Base-by-base conservation (phyloP, 192 early-diverging fungal species). In the Linnemannia zychae region DNA sequence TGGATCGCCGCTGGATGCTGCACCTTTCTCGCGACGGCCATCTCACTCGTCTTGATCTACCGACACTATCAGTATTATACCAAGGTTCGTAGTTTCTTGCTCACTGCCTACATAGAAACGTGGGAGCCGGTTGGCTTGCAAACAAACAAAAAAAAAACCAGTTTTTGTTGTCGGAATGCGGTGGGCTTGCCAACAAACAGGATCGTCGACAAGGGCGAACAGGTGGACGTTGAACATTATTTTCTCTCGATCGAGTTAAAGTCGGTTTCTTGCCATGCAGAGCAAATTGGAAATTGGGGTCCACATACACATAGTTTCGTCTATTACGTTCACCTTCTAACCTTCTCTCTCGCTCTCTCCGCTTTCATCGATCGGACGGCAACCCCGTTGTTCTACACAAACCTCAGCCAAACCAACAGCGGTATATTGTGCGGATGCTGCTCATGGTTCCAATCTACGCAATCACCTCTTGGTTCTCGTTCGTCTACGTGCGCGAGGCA, bases 381-480 rank as follows among this genome's bases (percentile, higher is more conserved):
- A 4, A n/a, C 20, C 17, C 24, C n/a, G n/a, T 68, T 33, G 12
- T 34, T 7, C 7, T 46, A 72, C 16, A 72, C 38, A 63, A 22
- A 31, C 28, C 15, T 34, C 60, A 87, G 77, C 95, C 95, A 7
- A 82, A 91, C 34, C 91, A 94, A 69, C 95, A 96, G 81, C 92
- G 94, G 9, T 93, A 92, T 63, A 94, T 96, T 37, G 92, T 96
- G 22, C 92, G 95, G 71, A 94, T 96, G 69, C 82, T 94, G 22
- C 86, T 96, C 12, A 91, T 96, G 84, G 93, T 95, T 28, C 94
- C 95, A 0, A 88, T 95, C 36, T 96, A 96, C 77, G 88, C 93
- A 57, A 89, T 94, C 65, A 90, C 94, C 24, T 92, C 92, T 37
- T 94, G 90, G 81, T 87, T 94, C 78, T 90, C 91, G 73, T 96